Conservation (phyloP, 805 yeast genomes). For the Wickerhamomyces kurtzmanii region DNA sequence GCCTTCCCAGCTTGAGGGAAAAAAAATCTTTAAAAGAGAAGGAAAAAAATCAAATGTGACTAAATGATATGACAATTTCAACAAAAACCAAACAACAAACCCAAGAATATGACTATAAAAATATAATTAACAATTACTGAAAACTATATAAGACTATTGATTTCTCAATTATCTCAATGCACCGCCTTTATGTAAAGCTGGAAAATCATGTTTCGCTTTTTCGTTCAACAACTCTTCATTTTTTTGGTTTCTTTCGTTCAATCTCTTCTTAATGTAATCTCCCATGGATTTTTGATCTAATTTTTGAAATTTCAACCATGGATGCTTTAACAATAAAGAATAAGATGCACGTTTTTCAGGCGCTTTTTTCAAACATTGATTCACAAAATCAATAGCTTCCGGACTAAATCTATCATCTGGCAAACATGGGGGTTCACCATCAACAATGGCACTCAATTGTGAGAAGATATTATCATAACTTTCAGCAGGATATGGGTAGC, state of each 20-base stretch:
- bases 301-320: constrained; percentile 63
- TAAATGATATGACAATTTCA: too few species aligned
- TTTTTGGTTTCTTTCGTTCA: constrained; percentile 18
- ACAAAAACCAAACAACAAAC: too few species aligned
- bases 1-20: too few species aligned
- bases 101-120: too few species aligned
- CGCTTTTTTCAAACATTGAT: constrained; percentile 64
- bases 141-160: too few species aligned
- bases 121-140: too few species aligned
- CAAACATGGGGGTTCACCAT: constrained; percentile 82
- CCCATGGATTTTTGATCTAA: constrained; percentile 26
- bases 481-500: constrained; percentile 95
- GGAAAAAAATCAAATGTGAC: too few species aligned
- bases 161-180: too few species aligned
- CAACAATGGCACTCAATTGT: constrained; percentile 93
- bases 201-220: constrained; percentile 12
- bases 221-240: constrained; percentile 13
- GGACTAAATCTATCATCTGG: constrained; percentile 52
- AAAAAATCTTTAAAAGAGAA: too few species aligned
- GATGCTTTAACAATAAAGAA: constrained; percentile 62
- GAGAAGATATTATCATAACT: constrained; percentile 84
- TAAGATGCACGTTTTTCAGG: constrained; percentile 81
- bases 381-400: constrained; percentile 80
- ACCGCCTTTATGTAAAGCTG: constrained; percentile 22
- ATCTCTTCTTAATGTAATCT: constrained; percentile 24